Percentiles rank a stretch among this genome's conserved stretches.
These are phyloP conservation scores for Ottelia alismoides DNA, from an alignment of 106 monocot species.

Conservation along the genomic window DNA sequence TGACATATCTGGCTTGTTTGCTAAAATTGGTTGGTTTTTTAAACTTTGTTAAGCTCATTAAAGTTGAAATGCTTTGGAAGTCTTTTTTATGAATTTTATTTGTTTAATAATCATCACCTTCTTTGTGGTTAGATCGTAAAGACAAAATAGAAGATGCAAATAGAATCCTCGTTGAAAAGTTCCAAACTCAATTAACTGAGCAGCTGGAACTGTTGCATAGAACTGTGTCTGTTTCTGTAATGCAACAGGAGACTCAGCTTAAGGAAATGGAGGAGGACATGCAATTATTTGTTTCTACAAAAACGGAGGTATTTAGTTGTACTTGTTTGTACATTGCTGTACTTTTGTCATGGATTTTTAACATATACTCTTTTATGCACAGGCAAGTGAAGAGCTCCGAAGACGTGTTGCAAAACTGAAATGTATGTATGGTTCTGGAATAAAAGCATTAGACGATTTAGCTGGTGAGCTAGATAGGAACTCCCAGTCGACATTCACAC, in stretches of 20 bases:
- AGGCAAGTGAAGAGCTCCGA: constrained; percentile 70
- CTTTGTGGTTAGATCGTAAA: constrained; percentile 64
- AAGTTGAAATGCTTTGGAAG: not conserved
- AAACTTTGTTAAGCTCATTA: not conserved
- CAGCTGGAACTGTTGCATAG: constrained; percentile 77
- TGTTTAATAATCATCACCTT: not conserved
- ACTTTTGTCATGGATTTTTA: no score
- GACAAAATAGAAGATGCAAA: constrained; percentile 86
- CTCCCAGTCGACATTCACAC: constrained; percentile 47
- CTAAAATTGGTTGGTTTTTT: constrained; percentile 71
- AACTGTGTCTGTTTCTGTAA: constrained; percentile 68
- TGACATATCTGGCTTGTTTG: constrained; percentile 85
- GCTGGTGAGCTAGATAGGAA: constrained; percentile 74
- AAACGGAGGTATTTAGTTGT: constrained; percentile 58
- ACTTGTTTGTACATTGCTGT: not conserved
- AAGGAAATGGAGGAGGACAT: constrained; percentile 95
- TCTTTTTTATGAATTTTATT: not conserved
- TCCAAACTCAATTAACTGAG: constrained; percentile 62
- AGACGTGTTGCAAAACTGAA: constrained; percentile 51
- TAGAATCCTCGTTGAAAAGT: constrained; percentile 50
- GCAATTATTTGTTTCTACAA: constrained; percentile 80
- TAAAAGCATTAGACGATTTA: constrained; percentile 51
- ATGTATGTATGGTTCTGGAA: constrained; percentile 53
- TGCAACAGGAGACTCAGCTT: constrained; percentile 81
- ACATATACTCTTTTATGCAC: constrained; percentile 4